A percentile compares a stretch with the other conserved stretches of the same genome.
Conservation (phyloP, 2,329 filamentous ascomycete species). For the Orbilia ellipsospora region DNA sequence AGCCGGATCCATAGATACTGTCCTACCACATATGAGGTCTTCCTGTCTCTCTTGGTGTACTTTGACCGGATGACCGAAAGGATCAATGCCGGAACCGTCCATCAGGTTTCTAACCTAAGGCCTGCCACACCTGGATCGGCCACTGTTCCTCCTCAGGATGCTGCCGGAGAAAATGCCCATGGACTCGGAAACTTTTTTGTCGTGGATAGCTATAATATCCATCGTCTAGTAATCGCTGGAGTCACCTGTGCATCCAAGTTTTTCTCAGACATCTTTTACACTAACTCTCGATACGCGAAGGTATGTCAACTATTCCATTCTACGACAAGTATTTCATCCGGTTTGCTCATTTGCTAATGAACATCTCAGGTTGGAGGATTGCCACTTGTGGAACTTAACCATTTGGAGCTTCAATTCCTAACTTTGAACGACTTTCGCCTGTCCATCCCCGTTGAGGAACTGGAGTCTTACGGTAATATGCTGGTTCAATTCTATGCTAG, state of each 20-base stretch:
- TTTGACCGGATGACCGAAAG: conserved; percentile 99
- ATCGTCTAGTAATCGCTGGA: conserved; percentile 92
- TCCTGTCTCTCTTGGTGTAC: conserved; percentile 92
- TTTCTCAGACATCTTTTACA: conserved; percentile 99
- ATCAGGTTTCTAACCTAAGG: conserved; percentile 46
- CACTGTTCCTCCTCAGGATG: conserved; percentile 46
- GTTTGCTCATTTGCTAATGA: conserved; percentile 10
- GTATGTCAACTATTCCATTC: conserved; percentile 65
- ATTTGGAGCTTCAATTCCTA: conserved; percentile 94
- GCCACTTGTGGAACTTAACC: conserved; percentile 90
- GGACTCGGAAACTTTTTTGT: conserved; percentile 80
- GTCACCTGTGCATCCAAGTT: conserved; percentile 99
- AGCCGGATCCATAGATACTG: conserved; percentile 98
- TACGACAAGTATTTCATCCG: too few relatives aligned
- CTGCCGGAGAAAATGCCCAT: conserved; percentile 22
- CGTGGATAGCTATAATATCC: conserved; percentile 98
- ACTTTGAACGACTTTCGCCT: conserved; percentile 95
- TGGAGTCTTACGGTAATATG: conserved; percentile 98
- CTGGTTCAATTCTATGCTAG: conserved; percentile 96
- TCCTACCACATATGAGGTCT: conserved; percentile 97
- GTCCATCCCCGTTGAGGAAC: conserved; percentile 89
- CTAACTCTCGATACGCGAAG: conserved; percentile 98
- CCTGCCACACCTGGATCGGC: conserved; percentile 48
- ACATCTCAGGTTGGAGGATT: conserved; percentile 83
- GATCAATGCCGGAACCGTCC: conserved; percentile 72